Evolutionary conservation across 345 rosid species (phyloP), one percentile per base, ranked within the genome.

Genomic region (Syzygium grande): DNA sequence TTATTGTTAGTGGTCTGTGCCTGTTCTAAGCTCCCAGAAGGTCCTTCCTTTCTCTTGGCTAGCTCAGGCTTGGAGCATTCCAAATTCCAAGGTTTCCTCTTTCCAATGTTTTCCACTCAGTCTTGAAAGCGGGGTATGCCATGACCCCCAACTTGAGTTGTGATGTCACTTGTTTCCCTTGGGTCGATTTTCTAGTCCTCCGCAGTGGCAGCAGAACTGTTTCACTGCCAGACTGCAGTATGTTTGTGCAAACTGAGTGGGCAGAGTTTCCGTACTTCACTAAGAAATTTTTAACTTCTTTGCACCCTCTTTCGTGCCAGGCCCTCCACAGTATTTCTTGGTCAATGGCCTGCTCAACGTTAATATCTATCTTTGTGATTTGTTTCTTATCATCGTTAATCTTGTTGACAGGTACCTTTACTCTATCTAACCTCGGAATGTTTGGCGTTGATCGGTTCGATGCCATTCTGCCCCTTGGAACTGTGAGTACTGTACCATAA

Each of bases 381-480:
- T 19, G 83, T 68, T 54, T n/a, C 61, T 49, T 41, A n/a, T 80
- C 25, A 78, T 52, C 9, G 7, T 15, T 86, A 51, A 15, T 85
- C 52, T 84, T 63, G 30, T 68, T 52, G 16, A 52, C 53, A 98
- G 99, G 99, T 68, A 98, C 99, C 29, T 98, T 98, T 87, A 96
- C 99, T 84, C 94, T 97, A 68, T 97, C 99, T 78, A 97, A 97
- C 95, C 98, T 98, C 56, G 99, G 99, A 90, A 98, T 98, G 99
- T 96, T 94, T 90, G 99, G 99, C 0, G 99, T 96, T 27, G 98
- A 96, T 87, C 97, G 99, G 51, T 98, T 98, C 89, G 99, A 96
- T 93, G 99, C 99, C 89, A 96, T 96, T 90, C 91, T 98, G 19
- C 99, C 98, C 49, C 98, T 97, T 29, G 99, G 99, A 95, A 98